Evolutionary conservation across 2,329 filamentous ascomycete genomes (phyloP), one percentile per base, ranked within the genome.

Genomic region (Talaromyces sp.): DNA sequence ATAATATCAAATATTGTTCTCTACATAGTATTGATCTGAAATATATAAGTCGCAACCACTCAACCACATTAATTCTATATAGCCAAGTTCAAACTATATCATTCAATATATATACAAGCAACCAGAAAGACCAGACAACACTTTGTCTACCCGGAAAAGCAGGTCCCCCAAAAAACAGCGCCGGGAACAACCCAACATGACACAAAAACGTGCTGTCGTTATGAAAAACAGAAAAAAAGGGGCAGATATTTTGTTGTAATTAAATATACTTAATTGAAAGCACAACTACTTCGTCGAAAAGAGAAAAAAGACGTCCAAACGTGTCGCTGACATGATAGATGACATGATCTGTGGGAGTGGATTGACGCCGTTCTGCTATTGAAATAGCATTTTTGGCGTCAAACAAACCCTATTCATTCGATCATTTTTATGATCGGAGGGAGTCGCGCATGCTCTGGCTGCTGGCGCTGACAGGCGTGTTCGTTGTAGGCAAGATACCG

Each of bases 391-490:
- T 52, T 47, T 27, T 27, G 36, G 9, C 36, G 7, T 3, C 36
- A n/a, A 36, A n/a, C 7, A 11, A 51, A 19, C 44, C n/a, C n/a
- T 13, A 47, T 49, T 49, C 27, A 28, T 7, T 49, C 25, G 30
- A 22, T 28, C 28, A 57, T 13, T 42, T 28, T 44, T 72, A 88
- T 70, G 85, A 87, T 75, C 93, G 93, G 63, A 92, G 81, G 17
- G 89, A 89, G 75, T 98, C 93, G 70, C 91, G 86, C 84, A 88
- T 92, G 80, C 93, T 97, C 78, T 93, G 88, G 66, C 90, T 89
- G 81, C 93, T 97, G 27, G 93, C 92, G 75, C 93, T 97, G 79
- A 96, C 89, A 32, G 62, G 62, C 1, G 86, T 85, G 69, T 89
- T 84, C 54, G 79, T 82, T 25, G 84, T 84, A 2, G 89, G 92